A percentile compares a stretch with the other conserved stretches of the same genome.
These are phyloP conservation scores for Penicillium fimorum DNA, from an alignment of 495 filamentous ascomycete genomes.

Conservation along the genomic window DNA sequence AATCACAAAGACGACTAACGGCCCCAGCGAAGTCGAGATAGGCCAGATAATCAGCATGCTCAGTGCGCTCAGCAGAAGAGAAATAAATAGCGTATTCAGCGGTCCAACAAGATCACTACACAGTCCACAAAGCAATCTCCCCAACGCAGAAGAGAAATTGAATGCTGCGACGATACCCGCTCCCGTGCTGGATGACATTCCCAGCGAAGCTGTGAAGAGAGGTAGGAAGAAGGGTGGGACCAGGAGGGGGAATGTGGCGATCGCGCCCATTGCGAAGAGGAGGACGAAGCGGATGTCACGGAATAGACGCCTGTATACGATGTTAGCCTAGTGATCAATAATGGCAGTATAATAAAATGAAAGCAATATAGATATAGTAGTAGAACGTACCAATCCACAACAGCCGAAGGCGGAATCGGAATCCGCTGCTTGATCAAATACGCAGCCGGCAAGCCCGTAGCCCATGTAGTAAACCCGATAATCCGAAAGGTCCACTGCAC, in stretches of 20 bases:
- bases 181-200: constrained; percentile 47
- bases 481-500: constrained; percentile 56
- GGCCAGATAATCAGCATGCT: constrained; percentile 60
- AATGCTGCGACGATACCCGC: constrained; percentile 56
- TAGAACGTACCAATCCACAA: constrained; percentile 49
- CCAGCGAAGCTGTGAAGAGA: constrained; percentile 45
- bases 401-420: constrained; percentile 39
- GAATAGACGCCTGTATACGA: constrained; percentile 44
- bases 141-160: constrained; percentile 53
- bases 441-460: constrained; percentile 55
- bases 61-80: constrained; percentile 46
- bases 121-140: constrained; percentile 50
- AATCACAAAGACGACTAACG: constrained; percentile 50
- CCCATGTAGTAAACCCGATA: constrained; percentile 46
- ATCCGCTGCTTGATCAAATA: constrained; percentile 55
- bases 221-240: constrained; percentile 62
- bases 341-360: no score
- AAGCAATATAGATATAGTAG: no score
- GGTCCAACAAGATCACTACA: constrained; percentile 52
- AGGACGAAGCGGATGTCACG: constrained; percentile 48
- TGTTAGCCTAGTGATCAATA: neutral
- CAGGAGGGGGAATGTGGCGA: constrained; percentile 61
- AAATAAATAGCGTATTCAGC: constrained; percentile 50
- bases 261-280: constrained; percentile 53
- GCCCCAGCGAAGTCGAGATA: constrained; percentile 49